A percentile compares a stretch with the other conserved stretches of the same genome.
phyloP scores from a whole-genome alignment of 2,329 filamentous ascomycete genomes.

The Plectosphaerella sp. region DNA sequence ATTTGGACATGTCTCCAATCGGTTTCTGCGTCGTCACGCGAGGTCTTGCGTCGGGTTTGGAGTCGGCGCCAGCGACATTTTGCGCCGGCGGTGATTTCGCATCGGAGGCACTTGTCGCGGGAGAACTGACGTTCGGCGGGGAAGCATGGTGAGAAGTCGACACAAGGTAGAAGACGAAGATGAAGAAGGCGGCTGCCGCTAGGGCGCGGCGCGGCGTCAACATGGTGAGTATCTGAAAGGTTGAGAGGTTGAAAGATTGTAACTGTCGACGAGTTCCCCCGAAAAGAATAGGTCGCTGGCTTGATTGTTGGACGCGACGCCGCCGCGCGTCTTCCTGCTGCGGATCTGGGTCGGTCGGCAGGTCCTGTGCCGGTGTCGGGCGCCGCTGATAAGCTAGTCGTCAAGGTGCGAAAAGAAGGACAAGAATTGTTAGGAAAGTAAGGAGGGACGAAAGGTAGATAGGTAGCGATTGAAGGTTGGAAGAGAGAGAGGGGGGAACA shows the following conservation, averaged over 20 bases:
- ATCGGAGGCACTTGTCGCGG: constrained; percentile 15
- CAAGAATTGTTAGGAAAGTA: no score
- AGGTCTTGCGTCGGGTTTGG: constrained; percentile 3
- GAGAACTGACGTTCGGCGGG: constrained; percentile 4
- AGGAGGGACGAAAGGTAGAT: no score
- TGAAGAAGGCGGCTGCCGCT: constrained; percentile 62
- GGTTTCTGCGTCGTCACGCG: constrained; percentile 52
- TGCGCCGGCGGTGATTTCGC: neutral
- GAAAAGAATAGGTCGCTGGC: constrained; percentile 1
- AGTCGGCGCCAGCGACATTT: neutral
- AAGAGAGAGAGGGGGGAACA: neutral
- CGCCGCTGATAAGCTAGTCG: no score
- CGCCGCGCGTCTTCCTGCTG: no score
- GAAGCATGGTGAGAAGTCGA: constrained; percentile 48
- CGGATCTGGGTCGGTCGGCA: no score
- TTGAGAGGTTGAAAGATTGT: neutral
- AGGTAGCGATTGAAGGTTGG: neutral
- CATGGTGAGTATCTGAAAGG: constrained; percentile 46
- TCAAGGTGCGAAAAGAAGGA: no score
- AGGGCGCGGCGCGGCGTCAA: constrained; percentile 74
- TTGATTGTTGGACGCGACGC: neutral
- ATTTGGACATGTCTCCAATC: constrained; percentile 65
- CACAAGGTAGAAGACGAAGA: constrained; percentile 67
- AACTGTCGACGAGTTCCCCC: neutral
- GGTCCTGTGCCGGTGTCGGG: no score